Percentiles rank a stretch among this genome's conserved stretches.
Evolutionary conservation across 768 basidiomycete genomes (phyloP).

Genomic region (Phaeotremella fagi): DNA sequence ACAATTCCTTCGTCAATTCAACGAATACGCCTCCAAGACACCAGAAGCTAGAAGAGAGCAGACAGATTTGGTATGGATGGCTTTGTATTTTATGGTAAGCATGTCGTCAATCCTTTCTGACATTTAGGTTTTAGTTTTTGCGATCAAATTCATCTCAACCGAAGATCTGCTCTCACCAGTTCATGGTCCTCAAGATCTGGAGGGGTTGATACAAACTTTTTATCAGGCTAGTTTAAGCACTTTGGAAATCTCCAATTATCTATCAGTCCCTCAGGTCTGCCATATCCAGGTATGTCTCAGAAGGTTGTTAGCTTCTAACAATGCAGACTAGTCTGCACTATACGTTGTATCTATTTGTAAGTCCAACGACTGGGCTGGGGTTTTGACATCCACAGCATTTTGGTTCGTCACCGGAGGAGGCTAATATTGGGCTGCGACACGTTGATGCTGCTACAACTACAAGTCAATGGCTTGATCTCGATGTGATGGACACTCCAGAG

Average conservation of each 20-base stretch:
- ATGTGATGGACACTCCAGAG: neutral
- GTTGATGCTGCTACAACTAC: conserved; percentile 14
- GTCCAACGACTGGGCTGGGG: neutral
- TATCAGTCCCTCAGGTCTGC: conserved; percentile 9
- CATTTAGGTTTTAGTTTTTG: conserved; percentile 8
- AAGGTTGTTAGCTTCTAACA: neutral
- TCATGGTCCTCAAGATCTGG: neutral
- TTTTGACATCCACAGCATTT: conserved; percentile 11
- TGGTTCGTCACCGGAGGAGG: conserved; percentile 6
- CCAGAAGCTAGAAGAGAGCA: neutral
- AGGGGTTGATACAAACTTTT: neutral
- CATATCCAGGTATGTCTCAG: conserved; percentile 17
- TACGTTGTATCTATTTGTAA: conserved; percentile 16
- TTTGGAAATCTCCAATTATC: conserved; percentile 5
- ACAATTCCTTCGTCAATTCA: conserved; percentile 1
- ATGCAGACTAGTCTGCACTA: conserved; percentile 12
- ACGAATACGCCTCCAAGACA: neutral
- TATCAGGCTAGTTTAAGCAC: conserved; percentile 13
- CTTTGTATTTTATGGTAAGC: conserved; percentile 18
- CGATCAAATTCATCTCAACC: conserved; percentile 4
- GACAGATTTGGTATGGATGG: conserved; percentile 12
- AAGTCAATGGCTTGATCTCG: conserved; percentile 10
- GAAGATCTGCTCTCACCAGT: neutral
- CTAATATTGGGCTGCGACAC: conserved; percentile 13
- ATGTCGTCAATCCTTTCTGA: too few species aligned